Evolutionary conservation across 768 basidiomycete genomes (phyloP).

Genomic region (Rhodotorula sphaerocarpa): DNA sequence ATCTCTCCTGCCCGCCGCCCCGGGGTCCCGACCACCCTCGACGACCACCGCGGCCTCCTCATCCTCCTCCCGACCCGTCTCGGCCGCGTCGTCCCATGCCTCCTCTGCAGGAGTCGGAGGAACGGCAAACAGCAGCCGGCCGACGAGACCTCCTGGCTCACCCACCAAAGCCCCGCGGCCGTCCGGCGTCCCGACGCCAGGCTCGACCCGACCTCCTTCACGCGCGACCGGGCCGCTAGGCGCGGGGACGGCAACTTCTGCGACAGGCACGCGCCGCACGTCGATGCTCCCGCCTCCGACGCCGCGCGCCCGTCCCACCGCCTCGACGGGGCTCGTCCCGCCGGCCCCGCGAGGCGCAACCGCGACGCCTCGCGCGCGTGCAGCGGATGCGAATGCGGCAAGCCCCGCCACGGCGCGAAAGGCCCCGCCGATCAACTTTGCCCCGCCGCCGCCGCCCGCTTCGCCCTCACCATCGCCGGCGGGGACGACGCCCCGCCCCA

Average conservation of each 20-base stretch:
- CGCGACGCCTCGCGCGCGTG: background rate
- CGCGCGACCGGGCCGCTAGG: background rate
- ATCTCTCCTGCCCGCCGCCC: background rate
- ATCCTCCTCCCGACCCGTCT: conserved; percentile 17
- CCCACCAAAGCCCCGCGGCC: conserved; percentile 3
- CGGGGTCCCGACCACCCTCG: background rate
- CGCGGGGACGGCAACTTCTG: too few species aligned
- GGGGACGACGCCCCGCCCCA: background rate
- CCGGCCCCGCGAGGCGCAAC: background rate
- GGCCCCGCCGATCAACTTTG: background rate
- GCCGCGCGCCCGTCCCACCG: background rate
- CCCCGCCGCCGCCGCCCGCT: background rate
- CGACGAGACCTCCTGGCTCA: background rate
- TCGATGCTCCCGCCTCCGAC: background rate
- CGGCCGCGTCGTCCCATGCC: background rate
- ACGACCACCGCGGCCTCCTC: background rate
- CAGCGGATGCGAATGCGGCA: background rate
- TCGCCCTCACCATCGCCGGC: background rate
- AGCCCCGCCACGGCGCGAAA: background rate
- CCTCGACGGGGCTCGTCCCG: conserved; percentile 1
- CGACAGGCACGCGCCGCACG: background rate
- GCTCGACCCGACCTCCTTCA: background rate
- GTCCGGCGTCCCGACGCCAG: too few species aligned
- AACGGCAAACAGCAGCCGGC: background rate
- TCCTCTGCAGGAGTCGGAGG: background rate